These are phyloP conservation scores for Pestalotiopsis sp. DNA, from an alignment of 2,329 filamentous ascomycete species.

Conservation along the genomic window DNA sequence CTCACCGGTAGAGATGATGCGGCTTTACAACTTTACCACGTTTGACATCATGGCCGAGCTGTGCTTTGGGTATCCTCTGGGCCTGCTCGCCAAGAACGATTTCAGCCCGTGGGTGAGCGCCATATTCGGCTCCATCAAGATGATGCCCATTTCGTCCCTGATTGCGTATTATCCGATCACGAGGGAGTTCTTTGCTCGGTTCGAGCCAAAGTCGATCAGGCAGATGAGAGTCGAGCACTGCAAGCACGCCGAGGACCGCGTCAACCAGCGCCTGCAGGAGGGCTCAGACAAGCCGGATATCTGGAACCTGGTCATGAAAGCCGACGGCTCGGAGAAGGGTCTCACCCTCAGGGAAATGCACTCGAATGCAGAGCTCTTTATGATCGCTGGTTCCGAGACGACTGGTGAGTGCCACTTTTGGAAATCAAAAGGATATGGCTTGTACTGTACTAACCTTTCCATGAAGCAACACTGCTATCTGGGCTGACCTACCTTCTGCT, in stretches of 20 bases:
- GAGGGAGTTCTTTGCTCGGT: constrained; percentile 15
- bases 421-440: neutral
- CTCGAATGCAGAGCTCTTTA: constrained; percentile 16
- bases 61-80: constrained; percentile 20
- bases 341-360: constrained; percentile 18
- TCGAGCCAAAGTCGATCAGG: constrained; percentile 21
- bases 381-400: constrained; percentile 15
- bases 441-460: neutral
- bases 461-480: constrained; percentile 33
- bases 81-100: constrained; percentile 17
- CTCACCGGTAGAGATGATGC: constrained; percentile 19
- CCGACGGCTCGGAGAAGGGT: constrained; percentile 14
- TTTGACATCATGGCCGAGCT: constrained; percentile 25
- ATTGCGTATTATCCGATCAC: constrained; percentile 20
- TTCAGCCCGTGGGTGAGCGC: constrained; percentile 21
- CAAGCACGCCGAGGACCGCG: constrained; percentile 23
- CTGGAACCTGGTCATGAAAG: constrained; percentile 21
- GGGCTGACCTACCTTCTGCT: constrained; percentile 26
- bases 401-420: constrained; percentile 10
- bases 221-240: constrained; percentile 16
- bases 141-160: constrained; percentile 17
- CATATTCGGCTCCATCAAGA: constrained; percentile 23
- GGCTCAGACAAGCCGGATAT: constrained; percentile 21
- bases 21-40: constrained; percentile 20
- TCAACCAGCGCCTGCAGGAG: constrained; percentile 23